These are phyloP conservation scores for Centrapalus pauciflorus DNA, from an alignment of 129 eudicot species.

Conservation along the genomic window DNA sequence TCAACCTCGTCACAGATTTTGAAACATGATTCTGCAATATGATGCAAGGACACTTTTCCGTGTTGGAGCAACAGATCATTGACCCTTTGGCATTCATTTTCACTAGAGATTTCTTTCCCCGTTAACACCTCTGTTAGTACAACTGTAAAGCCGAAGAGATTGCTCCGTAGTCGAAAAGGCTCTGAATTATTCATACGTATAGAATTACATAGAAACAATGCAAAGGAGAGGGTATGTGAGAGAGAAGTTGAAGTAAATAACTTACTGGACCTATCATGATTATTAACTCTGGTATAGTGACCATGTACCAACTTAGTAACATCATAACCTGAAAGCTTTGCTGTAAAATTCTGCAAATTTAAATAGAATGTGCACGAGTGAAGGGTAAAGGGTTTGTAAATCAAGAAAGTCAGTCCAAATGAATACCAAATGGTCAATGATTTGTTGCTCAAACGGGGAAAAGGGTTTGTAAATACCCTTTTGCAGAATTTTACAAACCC, in stretches of 20 bases:
- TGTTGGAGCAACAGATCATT: not conserved
- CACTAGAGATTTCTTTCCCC: not conserved
- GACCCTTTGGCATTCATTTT: not conserved
- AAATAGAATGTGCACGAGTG: not conserved
- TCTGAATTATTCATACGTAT: not conserved
- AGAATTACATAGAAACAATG: not conserved
- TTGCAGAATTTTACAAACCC: too few relatives aligned
- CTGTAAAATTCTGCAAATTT: constrained; percentile 11
- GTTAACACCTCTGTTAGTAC: not conserved
- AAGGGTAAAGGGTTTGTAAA: not conserved
- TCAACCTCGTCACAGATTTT: not conserved
- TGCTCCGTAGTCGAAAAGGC: not conserved
- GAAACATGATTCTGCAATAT: not conserved
- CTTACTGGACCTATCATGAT: not conserved
- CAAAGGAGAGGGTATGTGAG: not conserved
- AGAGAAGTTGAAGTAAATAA: not conserved
- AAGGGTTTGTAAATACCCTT: too few relatives aligned
- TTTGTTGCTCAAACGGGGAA: too few relatives aligned
- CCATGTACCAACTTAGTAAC: not conserved
- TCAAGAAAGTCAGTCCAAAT: too few relatives aligned
- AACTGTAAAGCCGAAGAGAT: not conserved
- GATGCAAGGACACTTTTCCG: not conserved
- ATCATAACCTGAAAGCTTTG: constrained; percentile 19
- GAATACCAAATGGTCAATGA: too few relatives aligned
- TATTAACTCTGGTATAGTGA: not conserved